phyloP scores from a whole-genome alignment of 306 rosid genomes.

The Cercis canadensis region DNA sequence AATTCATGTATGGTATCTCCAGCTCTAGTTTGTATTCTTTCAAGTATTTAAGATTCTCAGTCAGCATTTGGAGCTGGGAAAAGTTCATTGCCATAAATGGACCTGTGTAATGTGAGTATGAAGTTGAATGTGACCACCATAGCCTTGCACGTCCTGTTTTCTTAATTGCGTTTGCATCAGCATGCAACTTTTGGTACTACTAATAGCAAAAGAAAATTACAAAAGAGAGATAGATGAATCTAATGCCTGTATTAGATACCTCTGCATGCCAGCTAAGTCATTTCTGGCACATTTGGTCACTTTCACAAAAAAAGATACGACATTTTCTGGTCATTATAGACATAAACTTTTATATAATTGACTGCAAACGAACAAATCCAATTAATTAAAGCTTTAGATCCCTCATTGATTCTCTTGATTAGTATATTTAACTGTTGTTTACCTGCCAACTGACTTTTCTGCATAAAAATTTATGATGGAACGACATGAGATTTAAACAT shows the following conservation, averaged over 20 bases:
- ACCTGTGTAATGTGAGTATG: too few relatives aligned
- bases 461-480: slow-evolving; percentile 35
- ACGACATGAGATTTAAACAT: not conserved
- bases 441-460: slow-evolving; percentile 35
- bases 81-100: slow-evolving; percentile 30
- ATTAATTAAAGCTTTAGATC: slow-evolving; percentile 23
- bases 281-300: slow-evolving; percentile 52
- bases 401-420: slow-evolving; percentile 41
- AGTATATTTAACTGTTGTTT: slow-evolving; percentile 23
- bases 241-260: slow-evolving; percentile 36
- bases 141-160: slow-evolving; percentile 33
- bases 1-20: too few relatives aligned
- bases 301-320: slow-evolving; percentile 33
- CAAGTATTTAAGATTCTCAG: too few relatives aligned
- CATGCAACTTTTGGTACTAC: slow-evolving; percentile 17
- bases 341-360: slow-evolving; percentile 16
- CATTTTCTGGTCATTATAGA: slow-evolving; percentile 37
- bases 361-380: not conserved
- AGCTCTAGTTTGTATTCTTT: too few relatives aligned
- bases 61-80: not conserved
- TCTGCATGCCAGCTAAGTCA: slow-evolving; percentile 58
- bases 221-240: slow-evolving; percentile 19
- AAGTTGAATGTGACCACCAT: not conserved
- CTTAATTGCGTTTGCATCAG: slow-evolving; percentile 15
- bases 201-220: slow-evolving; percentile 11